Base-by-base conservation (phyloP, 2,329 filamentous ascomycete genomes). In the Rhynchosporium secalis region DNA sequence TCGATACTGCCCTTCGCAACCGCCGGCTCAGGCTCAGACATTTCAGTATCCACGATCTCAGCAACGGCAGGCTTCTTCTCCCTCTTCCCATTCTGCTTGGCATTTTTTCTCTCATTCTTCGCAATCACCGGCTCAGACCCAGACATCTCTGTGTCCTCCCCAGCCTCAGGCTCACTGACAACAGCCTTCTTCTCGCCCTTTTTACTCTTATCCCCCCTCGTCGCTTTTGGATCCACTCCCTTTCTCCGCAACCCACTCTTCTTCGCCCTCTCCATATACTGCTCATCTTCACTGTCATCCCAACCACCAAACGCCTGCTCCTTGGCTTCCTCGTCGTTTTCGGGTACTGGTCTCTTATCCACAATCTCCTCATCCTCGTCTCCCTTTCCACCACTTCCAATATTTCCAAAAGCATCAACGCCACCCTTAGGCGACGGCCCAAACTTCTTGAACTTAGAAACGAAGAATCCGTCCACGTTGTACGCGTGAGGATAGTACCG, bases 391-490 rank as follows among this genome's bases (percentile, higher is more conserved):
- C 46, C 57, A 1, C 63, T 66, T 33, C 70, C 71, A 36, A 36
- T 10, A 36, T 36, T 36, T 10, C 33, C 33, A 36, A 6, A 10
- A 1, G 71, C 68, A 9, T 68, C 67, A 41, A 67, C 72, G 38
- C 66, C 69, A 68, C 62, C 85, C 61, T 81, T 78, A 1, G 90
- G 88, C 46, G 90, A 91, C 3, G 91, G 89, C 0, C 86, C 94
- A 15, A 86, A 86, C 83, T 99, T 99, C 78, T 96, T 93, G 78
- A 99, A 90, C 78, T 99, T 99, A 72, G 92, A 91, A 65, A 99
- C 95, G 75, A 92, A 99, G 86, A 99, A 99, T 67, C 95, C 95
- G 75, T 98, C 95, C 40, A 99, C 92, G 78, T 97, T 96, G 80
- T 95, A 92, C 26, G 89, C 85, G 75, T 96, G 92, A 0, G 92